Evolutionary conservation across 441 rosid genomes (phyloP).

Genomic region (Jatropha podagrica): DNA sequence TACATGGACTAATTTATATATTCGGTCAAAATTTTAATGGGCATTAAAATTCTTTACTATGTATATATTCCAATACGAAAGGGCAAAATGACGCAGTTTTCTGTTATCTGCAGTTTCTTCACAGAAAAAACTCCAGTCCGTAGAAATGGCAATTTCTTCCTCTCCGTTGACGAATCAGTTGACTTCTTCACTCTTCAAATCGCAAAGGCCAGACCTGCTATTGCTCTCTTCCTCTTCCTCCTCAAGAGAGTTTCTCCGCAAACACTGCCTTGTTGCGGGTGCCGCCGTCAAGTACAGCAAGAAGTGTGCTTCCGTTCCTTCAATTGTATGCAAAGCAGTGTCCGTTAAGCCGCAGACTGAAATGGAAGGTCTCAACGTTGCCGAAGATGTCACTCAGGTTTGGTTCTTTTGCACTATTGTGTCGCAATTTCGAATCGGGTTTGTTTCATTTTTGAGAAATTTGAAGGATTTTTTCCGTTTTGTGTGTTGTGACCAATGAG

Average conservation of each 20-base stretch:
- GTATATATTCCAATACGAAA: background rate
- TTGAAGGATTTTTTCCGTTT: background rate
- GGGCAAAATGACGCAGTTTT: background rate
- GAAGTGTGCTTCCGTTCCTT: constrained; percentile 22
- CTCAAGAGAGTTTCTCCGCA: constrained; percentile 23
- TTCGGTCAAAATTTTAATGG: too few relatives aligned
- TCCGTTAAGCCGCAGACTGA: constrained; percentile 60
- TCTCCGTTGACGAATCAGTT: constrained; percentile 40
- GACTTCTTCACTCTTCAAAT: constrained; percentile 40
- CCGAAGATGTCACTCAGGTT: constrained; percentile 91
- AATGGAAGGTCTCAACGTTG: constrained; percentile 75
- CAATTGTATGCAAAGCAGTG: constrained; percentile 71
- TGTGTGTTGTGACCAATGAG: background rate
- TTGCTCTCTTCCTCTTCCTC: constrained; percentile 19
- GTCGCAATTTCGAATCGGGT: background rate
- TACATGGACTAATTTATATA: too few relatives aligned
- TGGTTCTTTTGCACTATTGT: background rate
- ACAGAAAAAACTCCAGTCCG: background rate
- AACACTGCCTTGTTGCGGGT: constrained; percentile 21
- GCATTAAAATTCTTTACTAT: background rate
- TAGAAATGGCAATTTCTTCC: constrained; percentile 29
- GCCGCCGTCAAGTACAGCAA: constrained; percentile 23
- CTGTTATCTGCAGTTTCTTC: background rate
- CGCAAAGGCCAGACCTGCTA: constrained; percentile 19
- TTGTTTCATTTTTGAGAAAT: background rate